Percentiles rank a stretch among this genome's conserved stretches.
Evolutionary conservation across 305 asterid species (phyloP).

Genomic region (Fraxinus baroniana): DNA sequence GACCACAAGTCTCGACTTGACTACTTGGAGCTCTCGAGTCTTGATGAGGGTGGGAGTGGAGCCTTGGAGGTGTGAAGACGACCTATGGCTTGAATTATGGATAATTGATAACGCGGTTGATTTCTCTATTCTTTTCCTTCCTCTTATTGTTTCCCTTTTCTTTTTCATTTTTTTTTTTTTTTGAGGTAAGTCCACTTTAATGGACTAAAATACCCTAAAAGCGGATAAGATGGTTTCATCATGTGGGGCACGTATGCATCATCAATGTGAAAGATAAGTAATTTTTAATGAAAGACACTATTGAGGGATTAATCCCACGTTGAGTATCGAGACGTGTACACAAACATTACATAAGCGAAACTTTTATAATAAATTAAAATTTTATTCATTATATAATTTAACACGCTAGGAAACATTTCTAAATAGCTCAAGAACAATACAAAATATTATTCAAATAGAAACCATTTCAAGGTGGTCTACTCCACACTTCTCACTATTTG

Average conservation of each 20-base stretch:
- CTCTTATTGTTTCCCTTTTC: neutral
- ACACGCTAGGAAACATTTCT: neutral
- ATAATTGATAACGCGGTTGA: neutral
- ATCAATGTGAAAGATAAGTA: neutral
- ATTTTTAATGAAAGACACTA: too few species aligned
- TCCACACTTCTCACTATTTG: slow-evolving; percentile 27
- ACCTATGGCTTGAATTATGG: neutral
- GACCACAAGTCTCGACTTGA: neutral
- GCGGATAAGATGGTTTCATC: neutral
- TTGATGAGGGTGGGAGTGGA: neutral
- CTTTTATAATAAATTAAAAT: neutral
- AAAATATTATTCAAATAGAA: slow-evolving; percentile 30
- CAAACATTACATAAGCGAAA: neutral
- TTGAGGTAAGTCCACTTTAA: neutral
- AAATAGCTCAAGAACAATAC: neutral
- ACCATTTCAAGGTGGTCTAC: slow-evolving; percentile 38
- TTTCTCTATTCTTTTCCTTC: neutral
- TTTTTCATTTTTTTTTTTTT: too few species aligned
- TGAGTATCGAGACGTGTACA: neutral
- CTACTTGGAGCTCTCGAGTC: neutral
- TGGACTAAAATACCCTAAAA: neutral
- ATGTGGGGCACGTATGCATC: neutral
- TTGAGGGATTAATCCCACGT: neutral
- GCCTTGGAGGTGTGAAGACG: neutral
- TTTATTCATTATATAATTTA: neutral